Percentiles rank a stretch among this genome's conserved stretches.
These are phyloP conservation scores for Entomortierella chlamydospora DNA, from an alignment of 192 early-diverging fungal species.

Conservation along the genomic window DNA sequence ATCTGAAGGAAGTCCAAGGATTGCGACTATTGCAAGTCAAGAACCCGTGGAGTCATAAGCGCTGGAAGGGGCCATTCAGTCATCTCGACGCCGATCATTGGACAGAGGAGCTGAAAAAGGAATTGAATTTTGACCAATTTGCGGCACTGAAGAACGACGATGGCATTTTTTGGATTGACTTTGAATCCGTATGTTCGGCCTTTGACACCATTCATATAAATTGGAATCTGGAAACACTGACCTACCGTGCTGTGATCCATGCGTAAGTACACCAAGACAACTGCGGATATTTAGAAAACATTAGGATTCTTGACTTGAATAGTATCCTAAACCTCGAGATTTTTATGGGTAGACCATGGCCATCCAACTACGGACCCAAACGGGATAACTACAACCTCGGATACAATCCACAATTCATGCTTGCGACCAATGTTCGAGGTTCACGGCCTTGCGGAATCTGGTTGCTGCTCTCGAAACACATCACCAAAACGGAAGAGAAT, in stretches of 20 bases:
- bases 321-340: too few species aligned
- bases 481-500: conserved; percentile 84
- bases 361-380: conserved; percentile 55
- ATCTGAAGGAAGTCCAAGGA: conserved; percentile 67
- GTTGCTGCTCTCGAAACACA: conserved; percentile 88
- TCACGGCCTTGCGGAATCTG: conserved; percentile 70
- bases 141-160: conserved; percentile 76
- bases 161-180: conserved; percentile 94
- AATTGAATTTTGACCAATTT: conserved; percentile 78
- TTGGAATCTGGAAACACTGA: conserved; percentile 87
- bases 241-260: conserved; percentile 74
- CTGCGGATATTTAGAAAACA: not conserved
- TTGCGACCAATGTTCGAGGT: conserved; percentile 69
- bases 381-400: conserved; percentile 70
- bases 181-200: conserved; percentile 76
- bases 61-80: conserved; percentile 86
- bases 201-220: conserved; percentile 94
- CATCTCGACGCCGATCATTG: conserved; percentile 72
- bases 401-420: conserved; percentile 84
- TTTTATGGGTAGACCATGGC: conserved; percentile 38
- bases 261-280: conserved; percentile 63
- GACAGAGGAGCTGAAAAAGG: conserved; percentile 75
- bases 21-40: conserved; percentile 84
- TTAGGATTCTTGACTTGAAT: too few species aligned
- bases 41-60: conserved; percentile 92